Evolutionary conservation across 2,329 filamentous ascomycete genomes (phyloP).

Genomic region (Cordyceps tenuipes): DNA sequence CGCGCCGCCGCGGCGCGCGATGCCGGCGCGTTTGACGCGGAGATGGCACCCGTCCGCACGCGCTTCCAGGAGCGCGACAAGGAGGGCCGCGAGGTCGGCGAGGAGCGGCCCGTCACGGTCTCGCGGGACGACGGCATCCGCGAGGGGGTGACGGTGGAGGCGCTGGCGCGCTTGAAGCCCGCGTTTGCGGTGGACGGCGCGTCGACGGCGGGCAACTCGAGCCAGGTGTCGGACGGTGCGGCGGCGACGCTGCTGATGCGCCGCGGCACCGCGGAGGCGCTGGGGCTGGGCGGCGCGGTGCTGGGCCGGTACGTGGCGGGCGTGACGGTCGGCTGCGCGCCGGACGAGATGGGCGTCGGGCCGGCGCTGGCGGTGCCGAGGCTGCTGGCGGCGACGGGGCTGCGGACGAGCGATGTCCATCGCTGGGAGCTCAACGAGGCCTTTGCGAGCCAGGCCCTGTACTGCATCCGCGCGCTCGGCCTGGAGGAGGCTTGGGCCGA

Average conservation of each 20-base stretch:
- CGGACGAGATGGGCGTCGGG: slow-evolving; percentile 91
- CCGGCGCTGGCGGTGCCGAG: slow-evolving; percentile 81
- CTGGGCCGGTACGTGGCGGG: slow-evolving; percentile 78
- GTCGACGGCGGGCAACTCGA: slow-evolving; percentile 79
- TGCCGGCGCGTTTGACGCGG: no score
- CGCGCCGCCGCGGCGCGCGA: no score
- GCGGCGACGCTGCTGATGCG: slow-evolving; percentile 79
- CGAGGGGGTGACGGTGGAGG: slow-evolving; percentile 57
- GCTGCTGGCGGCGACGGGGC: slow-evolving; percentile 59
- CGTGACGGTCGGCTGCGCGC: slow-evolving; percentile 66
- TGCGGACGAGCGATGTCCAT: slow-evolving; percentile 61
- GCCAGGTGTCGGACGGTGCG: slow-evolving; percentile 82
- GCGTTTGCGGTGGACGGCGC: slow-evolving; percentile 69
- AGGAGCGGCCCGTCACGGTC: slow-evolving; percentile 56
- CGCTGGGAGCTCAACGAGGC: slow-evolving; percentile 94
- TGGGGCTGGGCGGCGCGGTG: slow-evolving; percentile 61
- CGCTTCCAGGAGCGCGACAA: no score
- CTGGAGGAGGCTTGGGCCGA: slow-evolving; percentile 54
- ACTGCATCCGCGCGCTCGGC: slow-evolving; percentile 65
- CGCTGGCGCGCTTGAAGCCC: slow-evolving; percentile 71
- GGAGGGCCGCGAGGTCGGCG: slow-evolving; percentile 46
- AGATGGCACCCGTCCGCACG: no score
- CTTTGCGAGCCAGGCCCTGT: slow-evolving; percentile 56
- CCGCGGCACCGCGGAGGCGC: slow-evolving; percentile 64
- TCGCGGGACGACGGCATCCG: slow-evolving; percentile 77